Conservation (phyloP, 306 rosid species). For the Cicer chorassanicum region DNA sequence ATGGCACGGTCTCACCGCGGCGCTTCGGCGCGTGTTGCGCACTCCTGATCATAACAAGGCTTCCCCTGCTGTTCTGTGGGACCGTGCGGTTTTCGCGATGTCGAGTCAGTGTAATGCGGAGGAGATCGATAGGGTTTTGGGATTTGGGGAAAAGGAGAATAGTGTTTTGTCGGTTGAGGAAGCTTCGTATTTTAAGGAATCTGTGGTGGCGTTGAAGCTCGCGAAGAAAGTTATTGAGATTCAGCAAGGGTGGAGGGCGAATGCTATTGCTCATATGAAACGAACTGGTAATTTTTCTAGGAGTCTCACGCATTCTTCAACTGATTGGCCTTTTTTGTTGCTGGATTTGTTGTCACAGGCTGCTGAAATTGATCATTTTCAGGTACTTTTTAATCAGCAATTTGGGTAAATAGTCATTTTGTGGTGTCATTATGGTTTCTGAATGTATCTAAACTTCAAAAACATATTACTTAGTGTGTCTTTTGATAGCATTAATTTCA, state of each 20-base stretch:
- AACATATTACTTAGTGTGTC: no score
- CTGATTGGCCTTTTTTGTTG: slow-evolving; percentile 94
- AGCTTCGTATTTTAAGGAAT: slow-evolving; percentile 76
- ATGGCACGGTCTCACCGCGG: slow-evolving; percentile 66
- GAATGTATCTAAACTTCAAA: no score
- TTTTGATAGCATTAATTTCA: no score
- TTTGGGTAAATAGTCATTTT: no score
- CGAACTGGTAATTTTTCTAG: slow-evolving; percentile 62
- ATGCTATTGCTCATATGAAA: slow-evolving; percentile 78
- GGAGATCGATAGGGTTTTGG: slow-evolving; percentile 66
- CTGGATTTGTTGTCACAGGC: slow-evolving; percentile 86
- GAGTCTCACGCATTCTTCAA: slow-evolving; percentile 71
- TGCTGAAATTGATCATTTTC: slow-evolving; percentile 90
- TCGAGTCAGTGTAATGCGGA: slow-evolving; percentile 57
- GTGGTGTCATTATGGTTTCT: no score
- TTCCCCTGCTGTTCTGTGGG: slow-evolving; percentile 71
- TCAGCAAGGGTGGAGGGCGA: slow-evolving; percentile 74
- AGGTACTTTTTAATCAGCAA: slow-evolving; percentile 53
- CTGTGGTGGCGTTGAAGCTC: slow-evolving; percentile 66
- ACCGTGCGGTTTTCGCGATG: slow-evolving; percentile 63
- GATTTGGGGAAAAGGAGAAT: slow-evolving; percentile 53
- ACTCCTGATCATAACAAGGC: slow-evolving; percentile 37
- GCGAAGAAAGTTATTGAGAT: slow-evolving; percentile 76
- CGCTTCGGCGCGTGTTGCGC: slow-evolving; percentile 58
- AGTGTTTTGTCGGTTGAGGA: slow-evolving; percentile 66